Conservation (phyloP, 345 rosid genomes). For the Carallia brachiata region DNA sequence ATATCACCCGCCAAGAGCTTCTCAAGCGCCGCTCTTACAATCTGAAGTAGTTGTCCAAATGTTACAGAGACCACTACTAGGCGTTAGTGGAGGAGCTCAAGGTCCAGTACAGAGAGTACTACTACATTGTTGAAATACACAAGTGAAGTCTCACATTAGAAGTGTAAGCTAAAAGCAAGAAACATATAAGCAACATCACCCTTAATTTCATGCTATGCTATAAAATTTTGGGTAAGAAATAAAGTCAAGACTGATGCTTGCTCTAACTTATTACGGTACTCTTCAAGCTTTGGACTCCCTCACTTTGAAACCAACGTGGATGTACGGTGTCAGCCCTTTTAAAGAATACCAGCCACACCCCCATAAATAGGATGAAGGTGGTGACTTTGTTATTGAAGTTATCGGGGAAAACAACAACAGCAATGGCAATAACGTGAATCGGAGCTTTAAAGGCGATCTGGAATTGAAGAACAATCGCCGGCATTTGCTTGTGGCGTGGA, state of each 20-base stretch:
- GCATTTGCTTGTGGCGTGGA: slow-evolving; percentile 31
- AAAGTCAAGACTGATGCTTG: too few species aligned
- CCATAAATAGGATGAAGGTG: neutral
- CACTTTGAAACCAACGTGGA: slow-evolving; percentile 27
- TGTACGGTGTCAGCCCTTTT: slow-evolving; percentile 53
- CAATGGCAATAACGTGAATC: neutral
- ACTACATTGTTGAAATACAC: neutral
- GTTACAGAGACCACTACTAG: slow-evolving; percentile 55
- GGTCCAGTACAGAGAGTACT: slow-evolving; percentile 49
- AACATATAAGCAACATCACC: too few species aligned
- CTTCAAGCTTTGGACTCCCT: too few species aligned
- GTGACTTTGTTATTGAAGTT: slow-evolving; percentile 1
- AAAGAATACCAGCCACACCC: slow-evolving; percentile 26
- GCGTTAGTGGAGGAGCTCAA: slow-evolving; percentile 58
- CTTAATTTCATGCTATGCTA: too few species aligned
- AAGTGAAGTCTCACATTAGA: too few species aligned
- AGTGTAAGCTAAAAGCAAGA: too few species aligned
- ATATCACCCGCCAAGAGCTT: slow-evolving; percentile 36
- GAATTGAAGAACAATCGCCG: neutral
- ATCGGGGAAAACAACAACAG: neutral
- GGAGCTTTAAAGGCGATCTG: neutral
- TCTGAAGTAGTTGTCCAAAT: slow-evolving; percentile 24
- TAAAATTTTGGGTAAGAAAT: too few species aligned
- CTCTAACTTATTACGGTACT: too few species aligned
- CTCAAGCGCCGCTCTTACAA: slow-evolving; percentile 32